Conservation (phyloP, 2,329 filamentous ascomycete species). For the Colletotrichum sp. region DNA sequence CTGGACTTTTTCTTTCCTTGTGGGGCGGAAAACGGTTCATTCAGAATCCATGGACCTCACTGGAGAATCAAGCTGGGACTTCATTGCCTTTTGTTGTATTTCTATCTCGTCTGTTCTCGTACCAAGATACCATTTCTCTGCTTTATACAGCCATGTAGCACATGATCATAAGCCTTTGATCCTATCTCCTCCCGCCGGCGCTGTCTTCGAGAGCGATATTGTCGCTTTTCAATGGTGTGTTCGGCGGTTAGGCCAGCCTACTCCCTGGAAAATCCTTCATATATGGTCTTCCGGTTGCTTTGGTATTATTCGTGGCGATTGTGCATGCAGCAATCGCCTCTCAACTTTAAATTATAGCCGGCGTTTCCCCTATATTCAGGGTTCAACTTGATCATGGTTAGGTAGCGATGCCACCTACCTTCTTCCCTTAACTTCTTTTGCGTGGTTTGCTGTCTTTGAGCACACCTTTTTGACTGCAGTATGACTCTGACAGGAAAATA, state of each 20-base stretch:
- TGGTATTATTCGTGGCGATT: accelerated
- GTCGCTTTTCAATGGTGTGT: not conserved
- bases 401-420: not conserved
- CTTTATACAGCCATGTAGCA: not conserved
- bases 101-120: not conserved
- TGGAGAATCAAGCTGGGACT: not conserved
- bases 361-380: too few species aligned
- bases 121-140: not conserved
- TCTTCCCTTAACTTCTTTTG: too few species aligned
- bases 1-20: not conserved
- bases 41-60: not conserved
- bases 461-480: too few species aligned
- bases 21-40: not conserved
- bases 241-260: too few species aligned
- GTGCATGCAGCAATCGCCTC: accelerated
- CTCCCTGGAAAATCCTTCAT: too few species aligned
- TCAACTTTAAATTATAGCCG: not conserved
- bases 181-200: not conserved
- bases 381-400: not conserved
- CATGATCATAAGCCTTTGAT: not conserved
- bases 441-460: too few species aligned
- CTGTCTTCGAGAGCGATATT: not conserved
- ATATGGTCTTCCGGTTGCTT: not conserved
- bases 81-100: not conserved
- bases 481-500: too few species aligned